phyloP scores from a whole-genome alignment of 129 eudicot species.

The Ambrosia trifida region DNA sequence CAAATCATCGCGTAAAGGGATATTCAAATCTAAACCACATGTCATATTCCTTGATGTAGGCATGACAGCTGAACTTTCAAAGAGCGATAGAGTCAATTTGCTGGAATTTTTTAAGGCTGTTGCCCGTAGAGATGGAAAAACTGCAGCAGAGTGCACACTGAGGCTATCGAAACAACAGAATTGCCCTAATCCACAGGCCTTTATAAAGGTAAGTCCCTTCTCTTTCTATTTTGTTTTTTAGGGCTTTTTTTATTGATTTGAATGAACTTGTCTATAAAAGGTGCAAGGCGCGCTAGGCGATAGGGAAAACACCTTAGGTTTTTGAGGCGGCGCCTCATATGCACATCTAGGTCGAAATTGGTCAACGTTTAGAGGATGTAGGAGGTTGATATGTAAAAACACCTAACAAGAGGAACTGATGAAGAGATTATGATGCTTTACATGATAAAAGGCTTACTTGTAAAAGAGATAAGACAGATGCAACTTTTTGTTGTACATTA shows the following conservation, averaged over 20 bases:
- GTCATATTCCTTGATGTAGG: constrained; percentile 90
- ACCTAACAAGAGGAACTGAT: too few species aligned
- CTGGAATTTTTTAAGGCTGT: constrained; percentile 88
- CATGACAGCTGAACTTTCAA: constrained; percentile 94
- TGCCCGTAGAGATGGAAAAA: constrained; percentile 85
- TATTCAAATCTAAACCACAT: constrained; percentile 87
- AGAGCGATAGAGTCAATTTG: constrained; percentile 61
- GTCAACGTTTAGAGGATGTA: too few species aligned
- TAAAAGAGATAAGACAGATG: too few species aligned
- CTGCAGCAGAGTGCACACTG: constrained; percentile 79
- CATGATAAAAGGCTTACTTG: too few species aligned
- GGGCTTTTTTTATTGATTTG: not conserved
- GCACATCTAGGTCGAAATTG: too few species aligned
- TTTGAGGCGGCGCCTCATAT: too few species aligned
- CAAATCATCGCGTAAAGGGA: constrained; percentile 59
- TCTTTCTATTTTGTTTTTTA: not conserved
- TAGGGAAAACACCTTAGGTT: too few species aligned
- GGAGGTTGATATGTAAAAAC: too few species aligned
- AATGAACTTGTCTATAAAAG: not conserved
- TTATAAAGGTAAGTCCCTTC: constrained; percentile 49
- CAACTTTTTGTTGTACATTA: too few species aligned
- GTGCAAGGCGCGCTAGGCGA: too few species aligned
- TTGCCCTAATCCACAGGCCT: constrained; percentile 84
- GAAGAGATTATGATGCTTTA: too few species aligned
- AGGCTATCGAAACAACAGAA: constrained; percentile 79